Conservation (phyloP, 176 grass and related monocot species). For the Oryza punctata region DNA sequence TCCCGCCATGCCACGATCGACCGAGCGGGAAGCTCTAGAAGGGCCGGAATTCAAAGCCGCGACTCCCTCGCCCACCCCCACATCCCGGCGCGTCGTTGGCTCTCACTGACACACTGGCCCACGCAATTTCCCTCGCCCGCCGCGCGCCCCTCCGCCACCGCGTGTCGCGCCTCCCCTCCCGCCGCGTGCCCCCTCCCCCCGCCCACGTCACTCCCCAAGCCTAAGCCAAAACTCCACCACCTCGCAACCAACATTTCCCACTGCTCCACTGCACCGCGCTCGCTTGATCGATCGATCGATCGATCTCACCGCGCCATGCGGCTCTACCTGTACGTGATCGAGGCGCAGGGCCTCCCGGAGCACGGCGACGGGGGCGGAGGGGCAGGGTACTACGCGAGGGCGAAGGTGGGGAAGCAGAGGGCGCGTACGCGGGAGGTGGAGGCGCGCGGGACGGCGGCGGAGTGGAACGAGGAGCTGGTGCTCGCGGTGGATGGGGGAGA, state of each 20-base stretch:
- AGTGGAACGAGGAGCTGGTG: conserved; percentile 86
- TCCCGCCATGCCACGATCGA: background rate
- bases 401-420: conserved; percentile 65
- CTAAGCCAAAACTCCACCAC: background rate
- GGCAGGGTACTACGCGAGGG: conserved; percentile 49
- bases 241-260: background rate
- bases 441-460: conserved; percentile 25
- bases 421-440: conserved; percentile 53
- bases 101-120: background rate
- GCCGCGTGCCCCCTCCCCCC: conserved; percentile 23
- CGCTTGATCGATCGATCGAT: background rate
- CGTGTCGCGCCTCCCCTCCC: conserved; percentile 15
- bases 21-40: background rate
- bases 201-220: conserved; percentile 28
- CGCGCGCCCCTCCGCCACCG: background rate
- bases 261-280: background rate
- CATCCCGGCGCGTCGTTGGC: background rate
- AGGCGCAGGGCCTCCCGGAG: conserved; percentile 54
- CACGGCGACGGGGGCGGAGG: background rate
- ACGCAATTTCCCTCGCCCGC: background rate
- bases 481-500: conserved; percentile 36
- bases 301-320: conserved; percentile 44
- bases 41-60: background rate
- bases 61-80: background rate
- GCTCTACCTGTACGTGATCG: conserved; percentile 62